Evolutionary conservation across 2,329 filamentous ascomycete species (phyloP).

Genomic region (Colletotrichum echinochloae): DNA sequence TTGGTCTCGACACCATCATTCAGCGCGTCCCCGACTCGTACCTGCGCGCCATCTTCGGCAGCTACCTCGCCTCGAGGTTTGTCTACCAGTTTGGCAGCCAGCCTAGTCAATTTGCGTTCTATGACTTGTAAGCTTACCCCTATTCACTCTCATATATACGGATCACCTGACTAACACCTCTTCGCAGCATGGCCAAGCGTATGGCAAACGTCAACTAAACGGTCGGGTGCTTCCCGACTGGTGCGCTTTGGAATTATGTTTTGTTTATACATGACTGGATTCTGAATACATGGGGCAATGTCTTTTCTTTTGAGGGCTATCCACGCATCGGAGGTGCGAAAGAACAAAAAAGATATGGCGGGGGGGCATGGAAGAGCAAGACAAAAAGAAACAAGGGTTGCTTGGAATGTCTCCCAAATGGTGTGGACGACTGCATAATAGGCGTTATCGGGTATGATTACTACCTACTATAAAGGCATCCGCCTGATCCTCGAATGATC

Average conservation of each 20-base stretch:
- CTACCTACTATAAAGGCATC: neutral
- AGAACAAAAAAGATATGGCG: constrained; percentile 3
- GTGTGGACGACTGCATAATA: constrained; percentile 31
- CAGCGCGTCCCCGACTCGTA: constrained; percentile 91
- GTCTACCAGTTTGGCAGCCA: constrained; percentile 95
- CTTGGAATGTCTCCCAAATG: neutral
- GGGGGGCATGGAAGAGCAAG: constrained; percentile 19
- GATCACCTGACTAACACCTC: constrained; percentile 1
- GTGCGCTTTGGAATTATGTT: constrained; percentile 1
- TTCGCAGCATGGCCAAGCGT: constrained; percentile 71
- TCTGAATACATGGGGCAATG: constrained; percentile 4
- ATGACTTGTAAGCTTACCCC: constrained; percentile 83
- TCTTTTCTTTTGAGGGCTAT: constrained; percentile 12
- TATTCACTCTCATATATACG: neutral
- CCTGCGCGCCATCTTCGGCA: constrained; percentile 94
- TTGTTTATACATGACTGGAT: constrained; percentile 18
- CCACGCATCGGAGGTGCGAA: constrained; percentile 26
- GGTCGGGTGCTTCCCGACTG: neutral
- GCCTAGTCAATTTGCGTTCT: constrained; percentile 97
- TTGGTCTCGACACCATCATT: constrained; percentile 90
- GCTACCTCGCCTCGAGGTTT: constrained; percentile 93
- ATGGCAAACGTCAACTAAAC: constrained; percentile 60
- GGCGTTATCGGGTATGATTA: constrained; percentile 35
- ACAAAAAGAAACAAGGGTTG: constrained; percentile 14
- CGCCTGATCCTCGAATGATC: constrained; percentile 22